These are phyloP conservation scores for Nannochloris sp. DNA, from an alignment of 139 green algal species.

Conservation along the genomic window DNA sequence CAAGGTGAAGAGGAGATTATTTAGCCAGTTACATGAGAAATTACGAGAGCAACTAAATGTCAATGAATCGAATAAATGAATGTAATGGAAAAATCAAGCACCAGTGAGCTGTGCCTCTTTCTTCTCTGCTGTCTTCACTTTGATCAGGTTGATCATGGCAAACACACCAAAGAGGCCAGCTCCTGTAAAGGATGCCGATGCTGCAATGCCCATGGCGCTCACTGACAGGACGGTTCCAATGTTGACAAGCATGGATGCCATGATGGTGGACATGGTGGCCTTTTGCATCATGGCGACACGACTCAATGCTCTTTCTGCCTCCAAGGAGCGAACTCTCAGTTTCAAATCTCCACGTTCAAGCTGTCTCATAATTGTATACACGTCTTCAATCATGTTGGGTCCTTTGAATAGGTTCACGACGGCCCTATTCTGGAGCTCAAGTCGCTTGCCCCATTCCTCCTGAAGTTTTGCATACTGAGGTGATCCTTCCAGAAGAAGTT, in stretches of 20 bases:
- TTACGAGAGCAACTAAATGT: conserved; percentile 39
- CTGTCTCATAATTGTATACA: conserved; percentile 47
- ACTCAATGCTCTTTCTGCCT: conserved; percentile 83
- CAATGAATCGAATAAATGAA: not conserved
- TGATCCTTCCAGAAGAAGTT: conserved; percentile 66
- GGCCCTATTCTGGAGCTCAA: conserved; percentile 65
- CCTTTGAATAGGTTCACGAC: conserved; percentile 85
- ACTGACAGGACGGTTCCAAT: conserved; percentile 79
- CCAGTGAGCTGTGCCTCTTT: conserved; percentile 66
- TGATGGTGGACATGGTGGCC: conserved; percentile 51
- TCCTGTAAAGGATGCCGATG: conserved; percentile 44
- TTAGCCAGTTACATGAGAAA: conserved; percentile 67
- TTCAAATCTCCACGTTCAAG: conserved; percentile 93
- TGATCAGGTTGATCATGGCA: conserved; percentile 41
- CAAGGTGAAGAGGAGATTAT: conserved; percentile 77
- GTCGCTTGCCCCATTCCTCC: conserved; percentile 53
- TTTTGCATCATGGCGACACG: conserved; percentile 72
- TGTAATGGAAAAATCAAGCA: not conserved
- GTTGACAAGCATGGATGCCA: conserved; percentile 81
- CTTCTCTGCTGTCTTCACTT: conserved; percentile 62
- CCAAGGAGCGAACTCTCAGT: conserved; percentile 86
- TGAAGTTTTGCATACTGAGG: conserved; percentile 38
- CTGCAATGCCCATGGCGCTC: conserved; percentile 20
- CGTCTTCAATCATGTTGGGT: conserved; percentile 85
- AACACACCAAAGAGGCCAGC: conserved; percentile 39